phyloP scores from a whole-genome alignment of 148 eudicot species.

The Diospyros lotus region DNA sequence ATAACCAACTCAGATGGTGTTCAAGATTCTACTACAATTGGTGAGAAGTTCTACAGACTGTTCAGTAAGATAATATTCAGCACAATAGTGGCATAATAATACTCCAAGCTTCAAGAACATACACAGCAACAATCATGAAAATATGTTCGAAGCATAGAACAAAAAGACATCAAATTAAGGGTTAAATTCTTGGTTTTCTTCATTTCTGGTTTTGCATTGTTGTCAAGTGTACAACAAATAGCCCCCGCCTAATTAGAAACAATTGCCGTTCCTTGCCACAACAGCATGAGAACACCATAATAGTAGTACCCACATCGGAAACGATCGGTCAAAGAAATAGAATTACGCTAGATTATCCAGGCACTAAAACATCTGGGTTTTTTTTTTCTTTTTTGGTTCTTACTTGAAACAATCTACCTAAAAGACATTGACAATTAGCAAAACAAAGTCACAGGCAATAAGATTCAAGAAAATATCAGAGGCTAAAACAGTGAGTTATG shows the following conservation, averaged over 20 bases:
- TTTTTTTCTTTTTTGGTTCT: not conserved
- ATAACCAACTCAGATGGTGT: no score
- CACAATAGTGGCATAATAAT: not conserved
- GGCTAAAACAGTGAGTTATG: conserved; percentile 6
- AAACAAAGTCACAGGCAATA: conserved; percentile 15
- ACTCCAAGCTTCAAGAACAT: not conserved
- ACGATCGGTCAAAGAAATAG: conserved; percentile 12
- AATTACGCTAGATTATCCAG: conserved; percentile 15
- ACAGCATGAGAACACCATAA: conserved; percentile 18
- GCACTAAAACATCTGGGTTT: conserved; percentile 24
- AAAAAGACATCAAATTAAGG: not conserved
- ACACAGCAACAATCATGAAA: not conserved
- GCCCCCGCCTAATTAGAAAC: conserved; percentile 24
- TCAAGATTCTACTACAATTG: no score
- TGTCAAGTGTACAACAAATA: conserved; percentile 27
- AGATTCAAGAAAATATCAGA: conserved; percentile 10
- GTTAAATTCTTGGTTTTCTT: conserved; percentile 19
- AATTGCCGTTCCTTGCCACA: not conserved
- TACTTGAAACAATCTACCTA: conserved; percentile 17
- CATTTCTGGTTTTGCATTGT: conserved; percentile 16
- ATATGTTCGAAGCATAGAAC: not conserved
- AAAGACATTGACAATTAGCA: conserved; percentile 17
- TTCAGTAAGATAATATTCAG: not conserved
- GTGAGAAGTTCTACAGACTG: not conserved
- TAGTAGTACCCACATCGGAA: conserved; percentile 18